Evolutionary conservation across 352 stramenopile species (phyloP).

Genomic region (Phytophthora megakarya): DNA sequence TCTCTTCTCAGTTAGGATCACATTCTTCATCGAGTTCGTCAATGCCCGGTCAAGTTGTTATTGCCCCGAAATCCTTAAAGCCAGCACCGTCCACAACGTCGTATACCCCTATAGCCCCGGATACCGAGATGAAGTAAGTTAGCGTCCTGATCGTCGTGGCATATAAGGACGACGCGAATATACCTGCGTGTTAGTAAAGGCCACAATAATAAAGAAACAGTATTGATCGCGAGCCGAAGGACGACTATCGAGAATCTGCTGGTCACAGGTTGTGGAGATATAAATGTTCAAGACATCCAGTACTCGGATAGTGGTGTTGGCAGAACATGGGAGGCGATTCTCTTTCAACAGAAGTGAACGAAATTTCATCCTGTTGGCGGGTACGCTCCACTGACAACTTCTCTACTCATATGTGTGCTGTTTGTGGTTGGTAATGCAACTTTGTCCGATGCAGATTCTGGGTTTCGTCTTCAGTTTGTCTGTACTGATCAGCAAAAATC

Average conservation of each 20-base stretch:
- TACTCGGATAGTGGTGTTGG: not conserved
- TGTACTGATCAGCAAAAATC: slow-evolving; percentile 1
- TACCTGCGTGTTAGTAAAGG: slow-evolving; percentile 21
- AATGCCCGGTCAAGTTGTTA: slow-evolving; percentile 35
- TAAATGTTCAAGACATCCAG: not conserved
- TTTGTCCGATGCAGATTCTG: slow-evolving; percentile 9
- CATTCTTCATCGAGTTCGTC: slow-evolving; percentile 19
- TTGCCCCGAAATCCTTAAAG: slow-evolving; percentile 42
- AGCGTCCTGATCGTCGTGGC: slow-evolving; percentile 10
- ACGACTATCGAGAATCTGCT: slow-evolving; percentile 5
- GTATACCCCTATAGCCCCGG: slow-evolving; percentile 32
- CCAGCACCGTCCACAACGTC: slow-evolving; percentile 13
- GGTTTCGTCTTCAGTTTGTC: slow-evolving; percentile 3
- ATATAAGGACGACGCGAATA: slow-evolving; percentile 4
- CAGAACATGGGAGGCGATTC: not conserved
- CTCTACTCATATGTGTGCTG: slow-evolving; percentile 12
- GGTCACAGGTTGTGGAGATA: not conserved
- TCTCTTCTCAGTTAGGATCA: slow-evolving; percentile 36
- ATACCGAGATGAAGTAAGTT: slow-evolving; percentile 41
- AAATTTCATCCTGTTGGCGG: slow-evolving; percentile 14
- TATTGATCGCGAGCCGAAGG: slow-evolving; percentile 23
- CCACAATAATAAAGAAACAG: slow-evolving; percentile 34
- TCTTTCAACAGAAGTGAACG: slow-evolving; percentile 21
- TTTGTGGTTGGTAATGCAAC: slow-evolving; percentile 31
- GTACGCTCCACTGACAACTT: slow-evolving; percentile 12